phyloP scores from a whole-genome alignment of 164 flowering plant species.

The Chimonanthus praecox region DNA sequence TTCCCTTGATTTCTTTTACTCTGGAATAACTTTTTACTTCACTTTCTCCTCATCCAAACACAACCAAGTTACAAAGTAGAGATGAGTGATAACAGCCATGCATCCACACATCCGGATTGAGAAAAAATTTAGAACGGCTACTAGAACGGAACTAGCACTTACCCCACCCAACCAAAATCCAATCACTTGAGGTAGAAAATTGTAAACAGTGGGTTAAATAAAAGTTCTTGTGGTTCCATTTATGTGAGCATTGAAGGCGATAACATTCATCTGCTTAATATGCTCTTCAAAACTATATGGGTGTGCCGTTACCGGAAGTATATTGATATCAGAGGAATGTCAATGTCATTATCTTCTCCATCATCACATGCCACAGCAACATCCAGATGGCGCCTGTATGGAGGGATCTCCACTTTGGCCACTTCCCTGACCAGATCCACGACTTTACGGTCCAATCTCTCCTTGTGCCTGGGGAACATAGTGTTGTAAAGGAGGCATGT shows the following conservation, averaged over 20 bases:
- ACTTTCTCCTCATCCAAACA: too few relatives aligned
- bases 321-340: conserved; percentile 71
- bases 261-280: not conserved
- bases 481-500: conserved; percentile 75
- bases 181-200: not conserved
- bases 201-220: not conserved
- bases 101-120: too few relatives aligned
- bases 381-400: conserved; percentile 62
- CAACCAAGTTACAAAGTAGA: too few relatives aligned
- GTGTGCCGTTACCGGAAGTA: conserved; percentile 39
- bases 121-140: too few relatives aligned
- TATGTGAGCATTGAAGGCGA: not conserved
- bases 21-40: too few relatives aligned
- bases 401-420: conserved; percentile 59
- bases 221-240: not conserved
- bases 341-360: conserved; percentile 76
- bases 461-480: conserved; percentile 66
- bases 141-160: too few relatives aligned
- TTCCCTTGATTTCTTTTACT: too few relatives aligned
- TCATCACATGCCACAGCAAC: conserved; percentile 83
- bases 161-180: too few relatives aligned
- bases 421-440: conserved; percentile 68
- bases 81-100: too few relatives aligned
- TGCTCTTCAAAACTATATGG: not conserved
- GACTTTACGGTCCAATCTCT: conserved; percentile 63